phyloP scores from a whole-genome alignment of 2,329 filamentous ascomycete genomes.

The Penicillium sp. region DNA sequence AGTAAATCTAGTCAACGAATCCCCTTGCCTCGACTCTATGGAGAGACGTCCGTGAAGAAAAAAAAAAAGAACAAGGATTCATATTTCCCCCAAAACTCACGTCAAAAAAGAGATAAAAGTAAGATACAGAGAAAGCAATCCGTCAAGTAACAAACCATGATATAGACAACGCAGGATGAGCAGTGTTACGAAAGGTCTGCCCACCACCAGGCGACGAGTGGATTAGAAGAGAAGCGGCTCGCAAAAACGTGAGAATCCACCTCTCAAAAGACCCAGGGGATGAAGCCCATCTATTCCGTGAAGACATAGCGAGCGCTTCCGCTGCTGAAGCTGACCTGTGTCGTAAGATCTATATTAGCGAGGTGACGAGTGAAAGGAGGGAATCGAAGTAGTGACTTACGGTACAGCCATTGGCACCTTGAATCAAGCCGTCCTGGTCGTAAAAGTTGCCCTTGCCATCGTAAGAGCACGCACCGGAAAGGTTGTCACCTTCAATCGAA shows the following conservation, averaged over 20 bases:
- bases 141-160: constrained; percentile 28
- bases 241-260: too few species aligned
- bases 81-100: constrained; percentile 24
- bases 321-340: constrained; percentile 46
- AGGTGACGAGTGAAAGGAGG: too few species aligned
- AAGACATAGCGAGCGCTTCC: constrained; percentile 49
- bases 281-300: constrained; percentile 22
- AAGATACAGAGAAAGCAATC: constrained; percentile 35
- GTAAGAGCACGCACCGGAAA: constrained; percentile 59
- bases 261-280: too few species aligned
- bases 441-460: constrained; percentile 57
- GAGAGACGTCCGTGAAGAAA: constrained; percentile 6
- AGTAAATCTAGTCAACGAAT: constrained; percentile 6
- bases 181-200: constrained; percentile 9
- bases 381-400: too few species aligned
- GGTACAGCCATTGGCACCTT: constrained; percentile 64
- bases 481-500: constrained; percentile 62
- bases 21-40: not conserved
- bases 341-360: too few species aligned
- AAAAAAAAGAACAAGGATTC: constrained; percentile 24
- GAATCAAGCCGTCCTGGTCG: constrained; percentile 36
- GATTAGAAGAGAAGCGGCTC: too few species aligned
- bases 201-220: not conserved
- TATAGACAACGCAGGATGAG: constrained; percentile 22
- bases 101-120: constrained; percentile 25